Evolutionary conservation across 805 yeast genomes (phyloP).

Genomic region (Starmerella powellii): DNA sequence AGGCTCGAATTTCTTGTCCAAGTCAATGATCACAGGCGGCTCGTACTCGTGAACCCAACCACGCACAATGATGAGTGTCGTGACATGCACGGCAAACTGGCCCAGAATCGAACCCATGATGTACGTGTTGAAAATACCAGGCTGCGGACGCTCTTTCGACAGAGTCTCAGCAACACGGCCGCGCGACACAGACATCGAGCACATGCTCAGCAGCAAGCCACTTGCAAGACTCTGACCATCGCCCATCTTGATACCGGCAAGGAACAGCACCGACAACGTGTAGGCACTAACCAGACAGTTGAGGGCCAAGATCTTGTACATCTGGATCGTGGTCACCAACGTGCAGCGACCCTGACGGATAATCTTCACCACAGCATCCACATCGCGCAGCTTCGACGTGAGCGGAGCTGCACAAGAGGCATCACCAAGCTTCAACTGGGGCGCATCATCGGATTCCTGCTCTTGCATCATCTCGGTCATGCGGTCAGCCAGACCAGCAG

Average conservation of each 20-base stretch:
- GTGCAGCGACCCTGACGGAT: constrained; percentile 98
- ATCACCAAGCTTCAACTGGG: constrained; percentile 88
- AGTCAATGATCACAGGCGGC: constrained; percentile 67
- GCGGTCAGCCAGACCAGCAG: constrained; percentile 47
- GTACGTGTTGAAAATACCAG: constrained; percentile 87
- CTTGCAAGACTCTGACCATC: constrained; percentile 96
- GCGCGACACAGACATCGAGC: constrained; percentile 89
- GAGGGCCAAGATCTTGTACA: constrained; percentile 95
- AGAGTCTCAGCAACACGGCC: constrained; percentile 82
- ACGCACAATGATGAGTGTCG: constrained; percentile 70
- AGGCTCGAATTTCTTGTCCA: constrained; percentile 79
- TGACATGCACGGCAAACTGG: constrained; percentile 87
- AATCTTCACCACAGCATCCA: constrained; percentile 81
- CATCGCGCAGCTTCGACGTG: constrained; percentile 86
- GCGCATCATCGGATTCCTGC: constrained; percentile 68
- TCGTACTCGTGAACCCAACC: constrained; percentile 72
- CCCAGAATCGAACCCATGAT: constrained; percentile 97
- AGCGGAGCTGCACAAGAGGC: constrained; percentile 99
- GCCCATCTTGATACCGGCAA: constrained; percentile 97
- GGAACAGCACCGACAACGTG: constrained; percentile 80
- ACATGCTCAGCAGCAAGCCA: constrained; percentile 82
- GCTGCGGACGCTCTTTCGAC: constrained; percentile 91
- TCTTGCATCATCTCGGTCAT: constrained; percentile 43
- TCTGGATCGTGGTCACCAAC: constrained; percentile 90
- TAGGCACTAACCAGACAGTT: constrained; percentile 95